Base-by-base conservation (phyloP, 108 stramenopile genomes). In the Fragilariopsis cylindrus region DNA sequence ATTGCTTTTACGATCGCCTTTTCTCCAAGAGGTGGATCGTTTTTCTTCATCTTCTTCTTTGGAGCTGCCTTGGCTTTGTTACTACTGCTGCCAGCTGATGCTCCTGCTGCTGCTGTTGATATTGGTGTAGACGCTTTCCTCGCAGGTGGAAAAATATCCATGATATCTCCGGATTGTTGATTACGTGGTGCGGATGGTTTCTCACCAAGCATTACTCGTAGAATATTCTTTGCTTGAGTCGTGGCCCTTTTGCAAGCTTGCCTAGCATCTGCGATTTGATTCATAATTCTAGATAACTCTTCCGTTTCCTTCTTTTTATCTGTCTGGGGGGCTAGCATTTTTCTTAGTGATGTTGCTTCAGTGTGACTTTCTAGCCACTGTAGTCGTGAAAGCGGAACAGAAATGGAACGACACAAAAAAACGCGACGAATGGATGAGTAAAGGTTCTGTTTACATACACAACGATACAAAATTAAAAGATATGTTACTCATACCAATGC, bases 261-360 rank as follows among this genome's bases (percentile, higher is more conserved):
- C 44, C 48, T 70, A 18, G 74, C 73, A 5, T 66, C 44, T 44
- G 62, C 52, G 52, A 80, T 74, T 43, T 80, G 73, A 5, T 63
- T 42, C 48, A 53, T 69, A 62, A 80, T 73, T 50, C 72, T 79
- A 46, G 40, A 16, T 39, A 75, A 46, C 30, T 64, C 65, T 12
- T 52, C 48, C 4, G 73, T 56, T 46, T 48, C 63, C 42, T 62
- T 57, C 58, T 39, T 48, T 16, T 47, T 68, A 15, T 73, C 57
- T 12, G 3, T 18, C 12, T 68, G 67, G 13, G 62, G 7, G 4
- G 57, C 56, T 44, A 75, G 62, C 44, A 65, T 48, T 48, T 70
- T 83, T 78, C 50, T 78, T 72, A 75, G 81, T 45, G 44, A 83
- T 81, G 73, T 77, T 74, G 73, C 87, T 60, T 75, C 85, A 71